Conservation (phyloP, 2,329 filamentous ascomycete genomes). For the Curvularia eragrostidis region DNA sequence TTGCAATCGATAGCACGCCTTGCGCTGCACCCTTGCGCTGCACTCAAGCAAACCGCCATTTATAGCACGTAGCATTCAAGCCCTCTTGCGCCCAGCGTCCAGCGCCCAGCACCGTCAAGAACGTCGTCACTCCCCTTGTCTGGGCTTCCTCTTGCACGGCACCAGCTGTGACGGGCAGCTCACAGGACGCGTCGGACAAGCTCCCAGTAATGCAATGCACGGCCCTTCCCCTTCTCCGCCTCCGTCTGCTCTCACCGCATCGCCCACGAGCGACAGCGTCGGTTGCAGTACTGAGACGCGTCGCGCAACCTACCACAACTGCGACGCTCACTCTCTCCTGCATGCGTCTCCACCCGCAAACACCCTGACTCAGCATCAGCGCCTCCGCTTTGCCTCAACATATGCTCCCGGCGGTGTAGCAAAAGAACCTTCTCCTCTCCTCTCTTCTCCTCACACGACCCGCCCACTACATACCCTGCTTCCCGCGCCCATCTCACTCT, state of each 20-base stretch:
- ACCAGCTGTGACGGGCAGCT: too few relatives aligned
- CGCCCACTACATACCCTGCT: neutral
- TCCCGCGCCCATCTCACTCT: neutral
- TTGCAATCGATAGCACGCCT: neutral
- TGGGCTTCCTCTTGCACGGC: too few relatives aligned
- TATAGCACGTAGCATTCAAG: too few relatives aligned
- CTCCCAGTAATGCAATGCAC: neutral
- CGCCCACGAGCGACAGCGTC: neutral
- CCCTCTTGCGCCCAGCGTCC: too few relatives aligned
- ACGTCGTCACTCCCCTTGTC: too few relatives aligned
- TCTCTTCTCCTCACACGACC: neutral
- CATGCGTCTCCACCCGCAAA: neutral
- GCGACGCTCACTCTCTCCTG: neutral
- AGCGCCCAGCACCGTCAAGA: too few relatives aligned
- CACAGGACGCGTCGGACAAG: too few relatives aligned
- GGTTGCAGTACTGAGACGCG: neutral
- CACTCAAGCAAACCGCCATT: too few relatives aligned
- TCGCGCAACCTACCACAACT: neutral
- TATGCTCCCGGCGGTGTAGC: neutral
- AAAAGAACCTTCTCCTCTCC: neutral
- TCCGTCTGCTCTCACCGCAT: neutral
- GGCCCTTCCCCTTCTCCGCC: neutral
- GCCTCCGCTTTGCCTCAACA: neutral
- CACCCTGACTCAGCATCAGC: neutral
- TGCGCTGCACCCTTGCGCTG: neutral